Conservation (phyloP, 768 basidiomycete species). For the Tephrocybe sp. region DNA sequence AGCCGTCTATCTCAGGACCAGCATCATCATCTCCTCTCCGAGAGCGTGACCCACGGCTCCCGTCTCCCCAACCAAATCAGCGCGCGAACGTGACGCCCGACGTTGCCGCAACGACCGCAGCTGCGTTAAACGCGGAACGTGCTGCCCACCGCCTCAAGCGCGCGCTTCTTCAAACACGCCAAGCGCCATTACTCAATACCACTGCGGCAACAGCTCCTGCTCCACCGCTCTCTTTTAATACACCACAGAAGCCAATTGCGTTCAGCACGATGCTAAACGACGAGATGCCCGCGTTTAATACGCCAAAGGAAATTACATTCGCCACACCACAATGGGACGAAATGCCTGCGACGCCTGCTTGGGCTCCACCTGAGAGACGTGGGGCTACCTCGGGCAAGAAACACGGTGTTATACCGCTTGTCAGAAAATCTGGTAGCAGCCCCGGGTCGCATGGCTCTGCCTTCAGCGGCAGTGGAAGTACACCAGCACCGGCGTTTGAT, state of each 20-base stretch:
- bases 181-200: constrained; percentile 65
- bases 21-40: constrained; percentile 11
- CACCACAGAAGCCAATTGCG: constrained; percentile 28
- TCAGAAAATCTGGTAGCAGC: constrained; percentile 28
- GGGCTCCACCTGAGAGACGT: constrained; percentile 26
- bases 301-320: constrained; percentile 16
- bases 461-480: background rate
- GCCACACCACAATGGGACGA: constrained; percentile 37
- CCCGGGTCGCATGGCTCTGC: constrained; percentile 11
- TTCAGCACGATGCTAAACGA: constrained; percentile 34
- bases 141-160: constrained; percentile 69
- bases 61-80: constrained; percentile 34
- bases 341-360: constrained; percentile 20
- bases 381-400: constrained; percentile 36
- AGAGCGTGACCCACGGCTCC: constrained; percentile 41
- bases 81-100: constrained; percentile 50
- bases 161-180: constrained; percentile 57
- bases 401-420: constrained; percentile 36
- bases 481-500: constrained; percentile 41
- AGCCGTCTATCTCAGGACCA: background rate
- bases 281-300: constrained; percentile 25
- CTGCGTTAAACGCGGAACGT: constrained; percentile 79
- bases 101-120: constrained; percentile 72
- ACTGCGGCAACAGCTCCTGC: constrained; percentile 39
- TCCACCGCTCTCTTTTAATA: constrained; percentile 35